Percentiles rank a stretch among this genome's conserved stretches.
Conservation (phyloP, 2,329 filamentous ascomycete species). For the Sclerotinia nivalis region DNA sequence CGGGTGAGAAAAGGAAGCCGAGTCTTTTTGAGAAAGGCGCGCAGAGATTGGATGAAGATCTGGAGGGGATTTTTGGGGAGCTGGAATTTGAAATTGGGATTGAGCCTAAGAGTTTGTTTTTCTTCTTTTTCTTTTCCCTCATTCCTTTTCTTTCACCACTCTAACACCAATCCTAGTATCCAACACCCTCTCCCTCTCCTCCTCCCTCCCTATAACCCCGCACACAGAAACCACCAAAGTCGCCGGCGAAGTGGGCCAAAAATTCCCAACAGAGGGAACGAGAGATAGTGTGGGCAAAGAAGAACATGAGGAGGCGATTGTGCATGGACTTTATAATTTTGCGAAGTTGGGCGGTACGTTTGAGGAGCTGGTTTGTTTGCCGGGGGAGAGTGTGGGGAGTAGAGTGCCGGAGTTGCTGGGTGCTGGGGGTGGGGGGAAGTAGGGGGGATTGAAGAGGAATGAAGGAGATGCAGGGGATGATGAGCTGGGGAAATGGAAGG, state of each 20-base stretch:
- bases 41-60: background rate
- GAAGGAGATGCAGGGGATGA: too few relatives aligned
- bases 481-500: background rate
- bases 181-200: background rate
- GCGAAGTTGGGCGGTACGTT: slow-evolving; percentile 30
- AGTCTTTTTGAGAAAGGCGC: background rate
- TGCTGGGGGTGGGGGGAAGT: background rate
- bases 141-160: too few relatives aligned
- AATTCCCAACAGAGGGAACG: slow-evolving; percentile 27
- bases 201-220: background rate
- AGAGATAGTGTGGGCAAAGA: slow-evolving; percentile 20
- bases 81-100: slow-evolving; percentile 13
- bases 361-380: slow-evolving; percentile 32
- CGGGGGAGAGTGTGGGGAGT: slow-evolving; percentile 27
- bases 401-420: background rate
- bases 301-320: slow-evolving; percentile 25
- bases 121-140: too few relatives aligned
- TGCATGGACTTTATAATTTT: slow-evolving; percentile 35
- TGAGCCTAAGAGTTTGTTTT: background rate
- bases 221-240: background rate
- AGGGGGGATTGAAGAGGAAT: background rate
- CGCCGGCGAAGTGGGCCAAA: slow-evolving; percentile 29
- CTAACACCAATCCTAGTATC: background rate
- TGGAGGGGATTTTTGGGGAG: background rate
- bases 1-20: background rate